Base-by-base conservation (phyloP, 352 stramenopile species). In the Pythium sp. region DNA sequence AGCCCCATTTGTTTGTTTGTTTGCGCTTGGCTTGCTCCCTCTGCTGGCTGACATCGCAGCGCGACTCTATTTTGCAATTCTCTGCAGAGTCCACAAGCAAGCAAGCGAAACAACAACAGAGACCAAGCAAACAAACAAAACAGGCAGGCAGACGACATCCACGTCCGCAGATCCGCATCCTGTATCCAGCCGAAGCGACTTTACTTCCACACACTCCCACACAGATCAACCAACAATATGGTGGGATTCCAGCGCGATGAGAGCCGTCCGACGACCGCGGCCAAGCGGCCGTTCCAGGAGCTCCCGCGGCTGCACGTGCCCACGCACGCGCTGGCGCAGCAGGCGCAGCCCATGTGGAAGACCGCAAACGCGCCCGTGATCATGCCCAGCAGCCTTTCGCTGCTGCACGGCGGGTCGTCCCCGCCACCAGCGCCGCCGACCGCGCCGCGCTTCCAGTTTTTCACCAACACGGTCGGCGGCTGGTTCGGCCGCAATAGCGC, bases 251-350 rank as follows among this genome's bases (percentile, higher is more conserved):
- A 36, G 32, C 54, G 26, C 28, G 54, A 58, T 15, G 54, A 41
- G 26, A 15, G 26, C 15, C 54, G 54, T 5, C 54, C 26, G 54
- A 34, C 26, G 54, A 58, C 54, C 28, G 49, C 62, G 11, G 65
- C 57, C 32, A 70, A 61, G 59, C 69, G 70, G 5, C 60, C 69
- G 55, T 84, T 86, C 77, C 78, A 89, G 70, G 82, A 91, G 74
- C 79, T 91, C n/a, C 82, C 82, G 15, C 75, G 82, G 3, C 71
- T 91, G 46, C 82, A 91, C 51, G 81, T 91, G 58, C 82, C 82
- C 7, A 76, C 81, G 22, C 84, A 86, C 49, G 76, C 78, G 60
- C 69, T 89, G 26, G 74, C 76, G 59, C 79, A 85, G 67, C 82
- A 87, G 72, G 72, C 78, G 18, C 65, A 79, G 65, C 72, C 80